Evolutionary conservation across 2,329 filamentous ascomycete genomes (phyloP), one percentile per base, ranked within the genome.

Genomic region (Pseudogymnoascus sp.): DNA sequence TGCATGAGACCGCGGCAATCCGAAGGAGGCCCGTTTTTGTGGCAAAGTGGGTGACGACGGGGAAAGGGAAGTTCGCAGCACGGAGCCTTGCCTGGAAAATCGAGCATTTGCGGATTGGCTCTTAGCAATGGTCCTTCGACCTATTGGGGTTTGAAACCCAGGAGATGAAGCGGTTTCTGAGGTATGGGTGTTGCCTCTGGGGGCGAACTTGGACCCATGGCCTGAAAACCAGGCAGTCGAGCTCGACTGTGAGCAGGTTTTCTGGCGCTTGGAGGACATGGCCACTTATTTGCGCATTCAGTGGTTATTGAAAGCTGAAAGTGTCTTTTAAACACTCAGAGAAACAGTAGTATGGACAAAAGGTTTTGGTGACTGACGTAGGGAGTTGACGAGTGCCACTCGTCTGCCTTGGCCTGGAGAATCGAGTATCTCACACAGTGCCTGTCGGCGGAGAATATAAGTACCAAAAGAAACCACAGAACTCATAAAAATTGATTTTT

Each of bases 41-140:
- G 68, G 64, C 14, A 67, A 61, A 33, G 63, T 55, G 21, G 67
- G 65, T 14, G 69, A 67, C 2, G 68, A 69, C 3, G 49, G 25
- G 14, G 58, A 28, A 11, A 63, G 23, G 40, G 61, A 67, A 52
- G 62, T 52, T 31, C 21, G 65, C 8, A 63, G 43, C 2, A 64
- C 63, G 12, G 70, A 69, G 60, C 65, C 64, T 52, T 65, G 62
- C 31, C 61, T 63, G 12, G 67, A 67, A 38, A 68, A 66, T n/a
- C 18, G 28, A 18, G 67, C 28, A 28, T 7, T 60, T n/a, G 18
- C 18, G 18, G 7, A 6, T 16, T 52, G 45, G 14, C 23, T 16
- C 14, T 1, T 31, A 31, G 23, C 23, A 31, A 3, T 6, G 14
- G 16, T 3, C 31, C 11, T 16, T 60, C 28, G 58, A n/a, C 33